Conservation (phyloP, 2,329 filamentous ascomycete species). For the Sclerotinia subarctica region DNA sequence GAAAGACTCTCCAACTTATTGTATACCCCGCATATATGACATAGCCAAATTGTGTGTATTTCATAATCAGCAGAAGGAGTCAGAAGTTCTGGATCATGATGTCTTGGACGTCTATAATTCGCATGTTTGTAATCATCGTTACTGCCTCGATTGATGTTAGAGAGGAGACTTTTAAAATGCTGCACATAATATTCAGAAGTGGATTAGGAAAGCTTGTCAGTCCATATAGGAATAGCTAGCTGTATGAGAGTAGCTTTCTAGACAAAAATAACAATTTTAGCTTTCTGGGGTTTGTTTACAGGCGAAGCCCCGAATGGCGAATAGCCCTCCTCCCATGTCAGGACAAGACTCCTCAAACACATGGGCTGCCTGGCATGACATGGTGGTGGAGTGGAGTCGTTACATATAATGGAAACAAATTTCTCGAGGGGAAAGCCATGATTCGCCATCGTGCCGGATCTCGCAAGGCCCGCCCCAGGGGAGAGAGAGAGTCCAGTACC, state of each 20-base stretch:
- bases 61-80: neutral
- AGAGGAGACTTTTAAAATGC: neutral
- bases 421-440: neutral
- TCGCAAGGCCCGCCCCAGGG: neutral
- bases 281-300: neutral
- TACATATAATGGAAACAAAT: constrained; percentile 5
- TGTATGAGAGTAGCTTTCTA: neutral
- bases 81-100: neutral
- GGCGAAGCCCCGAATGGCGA: neutral
- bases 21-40: neutral
- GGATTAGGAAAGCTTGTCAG: neutral
- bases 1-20: neutral
- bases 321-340: neutral
- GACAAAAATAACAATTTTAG: neutral
- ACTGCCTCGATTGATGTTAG: no score
- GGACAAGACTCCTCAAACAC: neutral
- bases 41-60: neutral
- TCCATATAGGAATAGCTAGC: neutral
- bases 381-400: constrained; percentile 2
- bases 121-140: neutral
- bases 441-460: neutral
- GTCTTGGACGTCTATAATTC: no score
- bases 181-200: neutral
- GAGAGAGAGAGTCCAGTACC: neutral
- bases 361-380: neutral